A percentile compares a stretch with the other conserved stretches of the same genome.
Evolutionary conservation across 2,329 filamentous ascomycete genomes (phyloP).

Genomic region (Elsinoe batatas): DNA sequence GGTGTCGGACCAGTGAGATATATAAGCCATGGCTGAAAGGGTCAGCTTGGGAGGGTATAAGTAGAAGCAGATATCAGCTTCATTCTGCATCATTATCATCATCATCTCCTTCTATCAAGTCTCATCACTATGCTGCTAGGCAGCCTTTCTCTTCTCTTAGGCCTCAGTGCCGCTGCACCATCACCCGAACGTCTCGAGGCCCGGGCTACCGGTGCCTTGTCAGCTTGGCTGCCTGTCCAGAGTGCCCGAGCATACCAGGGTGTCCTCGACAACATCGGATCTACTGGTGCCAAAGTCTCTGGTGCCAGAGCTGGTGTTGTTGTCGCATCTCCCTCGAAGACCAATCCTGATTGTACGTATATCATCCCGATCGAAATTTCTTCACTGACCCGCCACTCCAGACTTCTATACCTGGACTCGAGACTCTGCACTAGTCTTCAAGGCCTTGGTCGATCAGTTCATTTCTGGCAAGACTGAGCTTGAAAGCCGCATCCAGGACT

Average conservation of each 20-base stretch:
- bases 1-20: background rate
- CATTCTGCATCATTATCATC: background rate
- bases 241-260: conserved; percentile 41
- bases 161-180: conserved; percentile 13
- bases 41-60: background rate
- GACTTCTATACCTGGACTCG: conserved; percentile 74
- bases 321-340: conserved; percentile 47
- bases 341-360: conserved; percentile 43
- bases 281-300: conserved; percentile 38
- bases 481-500: conserved; percentile 55
- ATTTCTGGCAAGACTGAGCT: conserved; percentile 49
- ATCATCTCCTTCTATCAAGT: background rate
- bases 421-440: conserved; percentile 62
- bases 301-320: conserved; percentile 44
- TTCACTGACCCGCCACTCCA: conserved; percentile 24
- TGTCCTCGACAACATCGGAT: conserved; percentile 47
- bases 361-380: background rate
- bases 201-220: conserved; percentile 19
- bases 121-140: conserved; percentile 12
- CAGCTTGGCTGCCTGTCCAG: conserved; percentile 35
- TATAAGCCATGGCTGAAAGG: background rate
- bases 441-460: conserved; percentile 58
- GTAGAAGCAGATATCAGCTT: background rate
- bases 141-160: conserved; percentile 11
- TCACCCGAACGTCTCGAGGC: conserved; percentile 15